Conservation (phyloP, 2,329 filamentous ascomycete genomes). For the Aspergillus awamori region DNA sequence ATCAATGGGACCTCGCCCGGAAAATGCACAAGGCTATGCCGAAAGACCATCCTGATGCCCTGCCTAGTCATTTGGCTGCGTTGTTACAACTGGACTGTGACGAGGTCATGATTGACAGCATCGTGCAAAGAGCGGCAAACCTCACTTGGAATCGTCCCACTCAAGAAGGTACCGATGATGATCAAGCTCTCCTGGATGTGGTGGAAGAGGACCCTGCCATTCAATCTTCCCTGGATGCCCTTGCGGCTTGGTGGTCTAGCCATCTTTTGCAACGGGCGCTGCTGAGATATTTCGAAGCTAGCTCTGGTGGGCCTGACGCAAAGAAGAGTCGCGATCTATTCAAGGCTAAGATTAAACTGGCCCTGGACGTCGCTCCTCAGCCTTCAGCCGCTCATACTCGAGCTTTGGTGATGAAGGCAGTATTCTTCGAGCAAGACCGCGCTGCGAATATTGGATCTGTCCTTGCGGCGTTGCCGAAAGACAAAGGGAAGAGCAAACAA, state of each 20-base stretch:
- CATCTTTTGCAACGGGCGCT: constrained; percentile 71
- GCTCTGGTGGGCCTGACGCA: constrained; percentile 52
- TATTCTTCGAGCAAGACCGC: constrained; percentile 59
- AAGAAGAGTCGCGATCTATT: constrained; percentile 47
- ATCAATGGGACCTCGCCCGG: constrained; percentile 80
- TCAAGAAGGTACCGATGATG: constrained; percentile 63
- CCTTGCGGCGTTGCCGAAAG: constrained; percentile 55
- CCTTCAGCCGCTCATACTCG: constrained; percentile 70
- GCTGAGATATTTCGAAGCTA: constrained; percentile 61
- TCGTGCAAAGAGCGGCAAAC: constrained; percentile 85
- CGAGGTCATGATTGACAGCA: constrained; percentile 73
- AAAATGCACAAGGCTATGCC: constrained; percentile 55
- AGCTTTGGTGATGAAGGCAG: constrained; percentile 61
- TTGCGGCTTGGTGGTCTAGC: constrained; percentile 89
- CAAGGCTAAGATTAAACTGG: constrained; percentile 64
- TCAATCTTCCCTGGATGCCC: constrained; percentile 81
- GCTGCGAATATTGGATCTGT: constrained; percentile 56
- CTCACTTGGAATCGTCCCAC: constrained; percentile 84
- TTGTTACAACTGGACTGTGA: constrained; percentile 80
- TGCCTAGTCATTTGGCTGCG: constrained; percentile 75
- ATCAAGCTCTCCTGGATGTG: constrained; percentile 74
- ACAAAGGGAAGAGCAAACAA: constrained; percentile 34
- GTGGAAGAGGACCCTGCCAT: constrained; percentile 86
- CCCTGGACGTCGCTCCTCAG: constrained; percentile 73
- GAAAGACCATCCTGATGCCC: constrained; percentile 62